These are phyloP conservation scores for Gilbertella persicaria DNA, from an alignment of 371 early-diverging fungal species.

Conservation along the genomic window DNA sequence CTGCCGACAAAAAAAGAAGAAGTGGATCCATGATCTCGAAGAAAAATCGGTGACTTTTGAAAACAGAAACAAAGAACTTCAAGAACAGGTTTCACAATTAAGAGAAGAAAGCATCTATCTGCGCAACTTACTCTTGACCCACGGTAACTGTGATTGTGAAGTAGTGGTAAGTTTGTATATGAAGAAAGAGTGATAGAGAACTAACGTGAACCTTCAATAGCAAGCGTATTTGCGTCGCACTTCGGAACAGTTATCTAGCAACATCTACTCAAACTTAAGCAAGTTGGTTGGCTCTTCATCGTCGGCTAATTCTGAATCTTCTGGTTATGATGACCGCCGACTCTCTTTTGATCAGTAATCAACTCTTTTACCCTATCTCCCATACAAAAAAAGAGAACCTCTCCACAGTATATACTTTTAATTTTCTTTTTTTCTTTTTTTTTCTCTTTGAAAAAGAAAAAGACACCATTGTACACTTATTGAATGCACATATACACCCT, in stretches of 20 bases:
- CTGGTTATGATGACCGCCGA: too few relatives aligned
- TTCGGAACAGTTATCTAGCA: conserved; percentile 14
- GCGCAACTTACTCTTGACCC: conserved; percentile 67
- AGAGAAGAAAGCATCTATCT: conserved; percentile 70
- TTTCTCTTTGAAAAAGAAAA: too few relatives aligned
- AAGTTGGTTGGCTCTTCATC: background rate
- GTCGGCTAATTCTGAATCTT: conserved; percentile 6
- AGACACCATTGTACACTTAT: too few relatives aligned
- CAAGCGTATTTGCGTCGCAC: conserved; percentile 26
- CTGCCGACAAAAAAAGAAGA: conserved; percentile 82
- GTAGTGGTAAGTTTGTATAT: conserved; percentile 21
- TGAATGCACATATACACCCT: too few relatives aligned
- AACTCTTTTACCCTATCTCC: too few relatives aligned
- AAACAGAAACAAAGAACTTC: conserved; percentile 63
- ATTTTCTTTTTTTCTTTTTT: too few relatives aligned
- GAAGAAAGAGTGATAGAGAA: too few relatives aligned
- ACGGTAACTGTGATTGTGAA: conserved; percentile 59
- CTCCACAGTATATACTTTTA: too few relatives aligned
- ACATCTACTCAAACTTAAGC: background rate
- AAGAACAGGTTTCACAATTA: conserved; percentile 54
- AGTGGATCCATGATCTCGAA: conserved; percentile 71
- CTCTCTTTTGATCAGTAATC: too few relatives aligned
- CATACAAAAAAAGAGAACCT: too few relatives aligned
- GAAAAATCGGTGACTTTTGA: conserved; percentile 54
- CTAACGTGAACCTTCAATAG: conserved; percentile 2